Percentiles rank a stretch among this genome's conserved stretches.
phyloP scores from a whole-genome alignment of 2,329 filamentous ascomycete genomes.

The Thermoascus crustaceus region DNA sequence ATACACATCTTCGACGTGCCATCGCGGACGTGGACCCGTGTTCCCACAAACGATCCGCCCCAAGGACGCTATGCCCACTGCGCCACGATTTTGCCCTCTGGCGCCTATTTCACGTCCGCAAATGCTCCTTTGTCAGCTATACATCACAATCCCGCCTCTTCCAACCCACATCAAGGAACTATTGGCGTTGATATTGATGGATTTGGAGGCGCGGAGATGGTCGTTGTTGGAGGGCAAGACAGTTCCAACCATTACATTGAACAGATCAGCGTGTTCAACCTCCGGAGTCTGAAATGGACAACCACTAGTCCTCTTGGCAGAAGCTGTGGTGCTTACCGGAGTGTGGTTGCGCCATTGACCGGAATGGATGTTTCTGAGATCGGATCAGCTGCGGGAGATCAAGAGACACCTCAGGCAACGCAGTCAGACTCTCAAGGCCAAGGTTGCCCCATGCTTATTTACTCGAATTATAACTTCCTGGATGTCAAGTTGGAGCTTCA shows the following conservation, averaged over 20 bases:
- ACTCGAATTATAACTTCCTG: conserved; percentile 98
- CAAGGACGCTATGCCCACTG: conserved; percentile 96
- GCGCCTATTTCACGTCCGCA: conserved; percentile 75
- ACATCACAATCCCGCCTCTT: conserved; percentile 75
- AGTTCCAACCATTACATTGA: conserved; percentile 98
- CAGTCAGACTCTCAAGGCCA: conserved; percentile 21
- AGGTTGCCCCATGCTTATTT: conserved; percentile 76
- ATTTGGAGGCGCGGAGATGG: conserved; percentile 88
- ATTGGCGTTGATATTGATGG: conserved; percentile 87
- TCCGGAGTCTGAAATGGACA: conserved; percentile 92
- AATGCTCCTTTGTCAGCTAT: conserved; percentile 78
- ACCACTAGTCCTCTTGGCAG: conserved; percentile 78
- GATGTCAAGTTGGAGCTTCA: conserved; percentile 95
- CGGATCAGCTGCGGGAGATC: conserved; percentile 33
- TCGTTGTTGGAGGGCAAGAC: conserved; percentile 93
- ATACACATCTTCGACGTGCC: conserved; percentile 90
- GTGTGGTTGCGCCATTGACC: conserved; percentile 76
- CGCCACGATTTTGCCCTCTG: conserved; percentile 82
- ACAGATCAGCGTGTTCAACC: conserved; percentile 96
- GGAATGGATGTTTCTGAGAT: conserved; percentile 38
- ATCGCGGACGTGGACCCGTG: conserved; percentile 73
- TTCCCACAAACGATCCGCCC: conserved; percentile 71
- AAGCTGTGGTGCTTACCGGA: conserved; percentile 92
- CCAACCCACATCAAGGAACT: conserved; percentile 77
- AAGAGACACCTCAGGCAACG: conserved; percentile 28